phyloP scores from a whole-genome alignment of 2,329 filamentous ascomycete species.

The Cytospora chrysosperma region DNA sequence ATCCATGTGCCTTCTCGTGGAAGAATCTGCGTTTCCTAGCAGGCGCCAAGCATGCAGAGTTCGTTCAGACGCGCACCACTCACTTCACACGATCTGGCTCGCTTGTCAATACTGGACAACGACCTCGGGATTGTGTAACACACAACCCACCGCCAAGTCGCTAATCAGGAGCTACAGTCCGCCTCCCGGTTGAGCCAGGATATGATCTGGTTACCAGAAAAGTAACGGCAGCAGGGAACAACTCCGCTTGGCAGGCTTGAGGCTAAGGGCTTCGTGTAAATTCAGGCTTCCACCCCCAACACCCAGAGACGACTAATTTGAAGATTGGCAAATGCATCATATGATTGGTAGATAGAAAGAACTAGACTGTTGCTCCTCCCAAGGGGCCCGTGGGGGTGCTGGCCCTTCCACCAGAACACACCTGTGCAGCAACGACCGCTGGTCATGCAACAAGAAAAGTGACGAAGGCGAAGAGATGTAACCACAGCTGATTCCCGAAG shows the following conservation, averaged over 20 bases:
- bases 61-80: not conserved
- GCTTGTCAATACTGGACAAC: not conserved
- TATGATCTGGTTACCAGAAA: not conserved
- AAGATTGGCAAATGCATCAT: not conserved
- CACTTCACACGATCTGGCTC: not conserved
- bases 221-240: no score
- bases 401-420: not conserved
- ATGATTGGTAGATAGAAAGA: not conserved
- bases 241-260: no score
- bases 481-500: constrained; percentile 35
- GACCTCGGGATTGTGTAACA: not conserved
- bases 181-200: not conserved
- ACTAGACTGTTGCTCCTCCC: not conserved
- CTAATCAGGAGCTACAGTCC: not conserved
- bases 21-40: not conserved
- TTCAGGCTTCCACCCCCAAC: not conserved
- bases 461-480: constrained; percentile 24
- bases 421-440: not conserved
- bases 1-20: not conserved
- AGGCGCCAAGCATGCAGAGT: not conserved
- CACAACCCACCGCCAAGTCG: constrained; percentile 1
- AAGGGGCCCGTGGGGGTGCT: not conserved
- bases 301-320: not conserved
- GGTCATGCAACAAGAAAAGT: not conserved
- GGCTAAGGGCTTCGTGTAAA: not conserved